These are phyloP conservation scores for Cantharellus cinnabarinus DNA, from an alignment of 768 basidiomycete species.

Conservation along the genomic window DNA sequence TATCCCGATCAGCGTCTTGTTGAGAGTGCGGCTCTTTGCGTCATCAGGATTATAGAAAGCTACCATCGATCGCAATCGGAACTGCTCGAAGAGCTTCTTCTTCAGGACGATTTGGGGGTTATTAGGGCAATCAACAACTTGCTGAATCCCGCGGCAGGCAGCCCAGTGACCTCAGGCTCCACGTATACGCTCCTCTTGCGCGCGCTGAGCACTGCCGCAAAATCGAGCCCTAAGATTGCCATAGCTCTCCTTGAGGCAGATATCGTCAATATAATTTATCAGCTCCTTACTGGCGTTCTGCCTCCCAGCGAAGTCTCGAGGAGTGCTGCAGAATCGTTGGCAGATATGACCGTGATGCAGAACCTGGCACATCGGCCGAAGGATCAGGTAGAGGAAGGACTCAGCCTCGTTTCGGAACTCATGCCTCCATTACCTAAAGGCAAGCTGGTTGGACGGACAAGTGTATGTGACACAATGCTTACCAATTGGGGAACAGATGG, in stretches of 20 bases:
- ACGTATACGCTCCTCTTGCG: conserved; percentile 80
- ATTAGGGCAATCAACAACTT: conserved; percentile 72
- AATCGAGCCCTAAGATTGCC: conserved; percentile 74
- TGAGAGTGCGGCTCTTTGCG: conserved; percentile 85
- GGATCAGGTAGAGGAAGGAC: conserved; percentile 88
- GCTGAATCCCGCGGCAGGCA: conserved; percentile 58
- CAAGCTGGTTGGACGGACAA: conserved; percentile 15
- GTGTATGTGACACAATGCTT: not conserved
- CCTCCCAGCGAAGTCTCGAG: conserved; percentile 42
- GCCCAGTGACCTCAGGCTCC: conserved; percentile 63
- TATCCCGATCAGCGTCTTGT: conserved; percentile 95
- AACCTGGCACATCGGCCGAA: conserved; percentile 91
- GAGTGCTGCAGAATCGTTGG: conserved; percentile 70
- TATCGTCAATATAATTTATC: conserved; percentile 80
- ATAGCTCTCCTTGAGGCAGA: conserved; percentile 76
- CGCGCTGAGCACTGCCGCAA: conserved; percentile 70
- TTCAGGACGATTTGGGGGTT: conserved; percentile 33
- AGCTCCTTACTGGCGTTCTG: conserved; percentile 85
- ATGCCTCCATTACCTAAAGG: conserved; percentile 89
- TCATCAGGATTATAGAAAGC: conserved; percentile 84
- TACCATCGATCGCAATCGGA: conserved; percentile 72
- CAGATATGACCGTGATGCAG: conserved; percentile 96
- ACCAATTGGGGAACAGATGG: conserved; percentile 37
- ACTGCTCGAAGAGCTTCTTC: conserved; percentile 65
- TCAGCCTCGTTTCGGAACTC: conserved; percentile 75